A percentile compares a stretch with the other conserved stretches of the same genome.
Conservation (phyloP, 169 alveolate species). For the Amoebophrya sp. region DNA sequence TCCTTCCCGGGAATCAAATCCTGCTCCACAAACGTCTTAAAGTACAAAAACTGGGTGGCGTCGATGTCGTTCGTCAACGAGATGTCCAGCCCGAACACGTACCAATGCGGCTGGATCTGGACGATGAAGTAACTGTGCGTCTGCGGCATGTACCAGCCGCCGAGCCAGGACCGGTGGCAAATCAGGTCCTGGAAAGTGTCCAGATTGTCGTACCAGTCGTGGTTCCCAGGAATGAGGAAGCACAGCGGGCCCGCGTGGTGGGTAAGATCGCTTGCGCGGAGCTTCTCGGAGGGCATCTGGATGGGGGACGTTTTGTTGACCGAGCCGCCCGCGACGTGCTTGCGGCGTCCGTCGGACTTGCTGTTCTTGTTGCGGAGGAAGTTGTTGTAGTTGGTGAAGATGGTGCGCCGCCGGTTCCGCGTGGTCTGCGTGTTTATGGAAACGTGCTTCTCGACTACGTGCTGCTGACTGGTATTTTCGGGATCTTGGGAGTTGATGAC, state of each 20-base stretch:
- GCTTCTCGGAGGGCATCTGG: background rate
- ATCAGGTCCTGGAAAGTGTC: background rate
- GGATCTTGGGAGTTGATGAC: no score
- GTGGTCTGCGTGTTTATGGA: no score
- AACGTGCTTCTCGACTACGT: no score
- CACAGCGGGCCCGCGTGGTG: background rate
- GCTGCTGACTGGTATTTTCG: no score
- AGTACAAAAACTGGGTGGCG: constrained; percentile 3
- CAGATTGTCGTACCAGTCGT: constrained; percentile 12
- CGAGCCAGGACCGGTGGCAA: constrained; percentile 1
- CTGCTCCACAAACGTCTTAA: constrained; percentile 1
- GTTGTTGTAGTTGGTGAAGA: no score
- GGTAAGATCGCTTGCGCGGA: background rate
- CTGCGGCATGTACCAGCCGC: constrained; percentile 17
- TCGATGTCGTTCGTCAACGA: constrained; percentile 10
- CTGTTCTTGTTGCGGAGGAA: no score
- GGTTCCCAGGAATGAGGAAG: constrained; percentile 12
- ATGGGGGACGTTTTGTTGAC: background rate
- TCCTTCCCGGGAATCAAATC: background rate
- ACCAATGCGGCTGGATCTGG: constrained; percentile 2
- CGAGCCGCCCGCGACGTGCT: background rate
- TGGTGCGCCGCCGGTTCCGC: no score
- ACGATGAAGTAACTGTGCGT: constrained; percentile 1
- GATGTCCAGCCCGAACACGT: constrained; percentile 13
- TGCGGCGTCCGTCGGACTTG: no score